Conservation (phyloP, 179 eudicot genomes). For the Spergularia azorica region DNA sequence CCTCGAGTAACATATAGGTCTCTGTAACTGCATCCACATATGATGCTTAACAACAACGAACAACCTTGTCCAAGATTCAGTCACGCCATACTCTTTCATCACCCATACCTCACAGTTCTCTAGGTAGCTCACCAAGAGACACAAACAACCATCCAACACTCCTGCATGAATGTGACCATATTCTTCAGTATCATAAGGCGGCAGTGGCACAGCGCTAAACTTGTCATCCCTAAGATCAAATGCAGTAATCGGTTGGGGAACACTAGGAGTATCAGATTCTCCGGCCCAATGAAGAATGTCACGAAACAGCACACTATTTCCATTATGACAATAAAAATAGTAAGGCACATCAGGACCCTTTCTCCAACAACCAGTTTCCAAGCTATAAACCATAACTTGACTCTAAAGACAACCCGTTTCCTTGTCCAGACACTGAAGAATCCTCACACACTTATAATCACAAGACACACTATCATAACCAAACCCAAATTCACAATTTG, state of each 20-base stretch:
- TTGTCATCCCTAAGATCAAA: conserved; percentile 14
- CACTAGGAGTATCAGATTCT: no score
- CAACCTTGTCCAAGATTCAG: conserved; percentile 2
- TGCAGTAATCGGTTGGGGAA: background rate
- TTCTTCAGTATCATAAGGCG: background rate
- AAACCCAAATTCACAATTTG: background rate
- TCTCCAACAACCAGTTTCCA: conserved; percentile 12
- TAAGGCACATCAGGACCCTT: conserved; percentile 13
- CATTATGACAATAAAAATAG: background rate
- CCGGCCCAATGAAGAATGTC: background rate
- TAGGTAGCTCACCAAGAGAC: background rate
- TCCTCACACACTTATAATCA: conserved; percentile 18
- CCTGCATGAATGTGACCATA: background rate
- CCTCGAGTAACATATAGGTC: background rate
- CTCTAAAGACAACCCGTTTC: background rate
- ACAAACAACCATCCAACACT: conserved; percentile 7
- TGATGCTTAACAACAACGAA: background rate
- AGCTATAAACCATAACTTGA: conserved; percentile 22
- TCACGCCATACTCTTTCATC: conserved; percentile 20
- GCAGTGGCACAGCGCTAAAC: conserved; percentile 13
- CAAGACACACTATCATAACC: conserved; percentile 12
- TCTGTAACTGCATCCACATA: background rate
- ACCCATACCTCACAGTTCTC: background rate
- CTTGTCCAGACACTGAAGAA: background rate
- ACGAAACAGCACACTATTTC: background rate